Conservation (phyloP, 2,329 filamentous ascomycete species). For the Didymella exigua region DNA sequence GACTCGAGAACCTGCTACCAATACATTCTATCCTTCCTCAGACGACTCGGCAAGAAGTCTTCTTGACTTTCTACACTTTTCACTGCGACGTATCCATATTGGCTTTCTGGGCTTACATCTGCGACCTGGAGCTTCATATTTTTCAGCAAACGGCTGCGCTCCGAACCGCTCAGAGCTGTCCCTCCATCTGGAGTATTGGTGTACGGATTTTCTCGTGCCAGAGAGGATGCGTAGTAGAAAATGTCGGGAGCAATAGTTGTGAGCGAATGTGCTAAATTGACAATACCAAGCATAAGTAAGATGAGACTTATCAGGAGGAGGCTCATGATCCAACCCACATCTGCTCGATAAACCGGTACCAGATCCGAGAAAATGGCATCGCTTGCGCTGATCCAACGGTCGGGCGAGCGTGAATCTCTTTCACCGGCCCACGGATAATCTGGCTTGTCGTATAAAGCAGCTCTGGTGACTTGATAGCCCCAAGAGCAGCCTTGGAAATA, state of each 20-base stretch:
- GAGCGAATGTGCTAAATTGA: background rate
- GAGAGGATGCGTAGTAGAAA: constrained; percentile 25
- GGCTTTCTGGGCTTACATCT: constrained; percentile 20
- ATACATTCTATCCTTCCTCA: background rate
- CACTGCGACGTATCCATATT: constrained; percentile 29
- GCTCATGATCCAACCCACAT: background rate
- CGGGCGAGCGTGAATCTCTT: too few species aligned
- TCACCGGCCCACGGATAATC: background rate
- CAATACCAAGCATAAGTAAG: background rate
- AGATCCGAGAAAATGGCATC: background rate
- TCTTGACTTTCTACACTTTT: background rate
- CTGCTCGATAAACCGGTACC: constrained; percentile 1
- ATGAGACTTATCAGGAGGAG: background rate
- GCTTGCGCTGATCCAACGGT: too few species aligned
- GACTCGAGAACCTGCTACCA: background rate
- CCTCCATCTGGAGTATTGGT: constrained; percentile 20
- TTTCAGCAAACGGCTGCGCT: constrained; percentile 25
- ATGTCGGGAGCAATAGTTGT: constrained; percentile 25
- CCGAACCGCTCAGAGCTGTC: constrained; percentile 22
- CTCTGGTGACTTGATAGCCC: background rate
- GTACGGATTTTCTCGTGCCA: constrained; percentile 32
- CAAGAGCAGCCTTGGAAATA: constrained; percentile 4
- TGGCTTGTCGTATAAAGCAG: background rate
- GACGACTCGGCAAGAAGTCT: background rate
- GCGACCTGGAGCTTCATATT: constrained; percentile 27